Evolutionary conservation across 805 yeast species (phyloP).

Genomic region (Teunomyces funiuensis): DNA sequence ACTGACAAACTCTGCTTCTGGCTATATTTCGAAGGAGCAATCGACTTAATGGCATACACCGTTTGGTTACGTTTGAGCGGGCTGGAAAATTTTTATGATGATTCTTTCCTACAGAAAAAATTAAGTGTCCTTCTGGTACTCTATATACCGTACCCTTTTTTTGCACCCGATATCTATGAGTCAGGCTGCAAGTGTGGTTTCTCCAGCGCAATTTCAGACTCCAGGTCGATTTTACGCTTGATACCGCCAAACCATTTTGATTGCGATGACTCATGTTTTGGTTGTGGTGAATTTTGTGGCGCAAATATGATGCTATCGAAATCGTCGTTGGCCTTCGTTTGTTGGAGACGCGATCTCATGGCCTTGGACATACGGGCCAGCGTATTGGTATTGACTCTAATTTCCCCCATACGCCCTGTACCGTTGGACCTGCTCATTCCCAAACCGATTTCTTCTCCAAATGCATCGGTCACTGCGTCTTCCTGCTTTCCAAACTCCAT

Average conservation of each 20-base stretch:
- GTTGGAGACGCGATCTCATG: constrained; percentile 50
- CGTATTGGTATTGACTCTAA: constrained; percentile 45
- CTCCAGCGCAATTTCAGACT: not conserved
- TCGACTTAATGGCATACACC: constrained; percentile 6
- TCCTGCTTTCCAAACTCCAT: constrained; percentile 81
- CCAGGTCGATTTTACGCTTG: constrained; percentile 11
- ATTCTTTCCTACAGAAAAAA: constrained; percentile 14
- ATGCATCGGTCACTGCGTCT: constrained; percentile 56
- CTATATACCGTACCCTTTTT: not conserved
- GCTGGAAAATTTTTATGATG: constrained; percentile 1
- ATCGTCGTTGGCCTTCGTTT: constrained; percentile 11
- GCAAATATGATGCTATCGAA: constrained; percentile 16
- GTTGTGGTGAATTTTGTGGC: constrained; percentile 4
- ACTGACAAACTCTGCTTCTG: constrained; percentile 3
- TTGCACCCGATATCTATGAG: constrained; percentile 1
- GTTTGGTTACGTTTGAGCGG: not conserved
- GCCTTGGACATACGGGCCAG: constrained; percentile 61
- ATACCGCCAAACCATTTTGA: constrained; percentile 24
- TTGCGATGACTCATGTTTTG: not conserved
- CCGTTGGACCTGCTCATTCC: constrained; percentile 59
- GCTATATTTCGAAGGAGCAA: constrained; percentile 6
- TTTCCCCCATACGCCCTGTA: constrained; percentile 21
- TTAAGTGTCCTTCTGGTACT: constrained; percentile 8
- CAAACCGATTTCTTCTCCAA: constrained; percentile 79
- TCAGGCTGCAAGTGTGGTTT: not conserved